Evolutionary conservation across 2,329 filamentous ascomycete species (phyloP).

Genomic region (Penicillium capsulatum): DNA sequence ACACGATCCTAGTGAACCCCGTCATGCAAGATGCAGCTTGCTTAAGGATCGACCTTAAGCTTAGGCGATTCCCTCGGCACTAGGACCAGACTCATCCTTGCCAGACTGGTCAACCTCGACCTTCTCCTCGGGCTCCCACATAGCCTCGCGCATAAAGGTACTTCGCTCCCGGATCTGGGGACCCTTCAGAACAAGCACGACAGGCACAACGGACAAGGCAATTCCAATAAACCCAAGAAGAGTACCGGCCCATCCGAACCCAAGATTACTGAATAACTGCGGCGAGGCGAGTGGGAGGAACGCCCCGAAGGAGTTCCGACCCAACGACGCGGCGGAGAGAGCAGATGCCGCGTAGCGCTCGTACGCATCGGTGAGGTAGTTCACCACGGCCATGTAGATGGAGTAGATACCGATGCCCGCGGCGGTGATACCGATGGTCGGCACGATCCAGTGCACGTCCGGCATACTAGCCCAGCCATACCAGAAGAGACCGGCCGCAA

Average conservation of each 20-base stretch:
- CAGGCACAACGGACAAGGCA: slow-evolving; percentile 37
- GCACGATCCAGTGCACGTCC: slow-evolving; percentile 33
- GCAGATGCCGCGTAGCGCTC: slow-evolving; percentile 46
- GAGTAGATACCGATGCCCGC: slow-evolving; percentile 41
- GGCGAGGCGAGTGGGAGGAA: slow-evolving; percentile 45
- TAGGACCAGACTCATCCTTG: no score
- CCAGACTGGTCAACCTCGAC: no score
- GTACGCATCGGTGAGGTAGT: slow-evolving; percentile 48
- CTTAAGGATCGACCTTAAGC: no score
- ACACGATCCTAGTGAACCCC: no score
- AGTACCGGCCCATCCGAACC: slow-evolving; percentile 42
- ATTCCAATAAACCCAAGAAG: slow-evolving; percentile 43
- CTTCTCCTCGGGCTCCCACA: no score
- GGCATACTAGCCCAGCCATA: slow-evolving; percentile 31
- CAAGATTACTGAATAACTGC: slow-evolving; percentile 38
- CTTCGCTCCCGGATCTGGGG: not conserved
- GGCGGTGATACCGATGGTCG: slow-evolving; percentile 28
- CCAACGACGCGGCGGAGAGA: slow-evolving; percentile 43
- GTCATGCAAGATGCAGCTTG: no score
- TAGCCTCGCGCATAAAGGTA: not conserved
- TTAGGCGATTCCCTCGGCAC: no score
- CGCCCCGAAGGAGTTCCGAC: slow-evolving; percentile 43
- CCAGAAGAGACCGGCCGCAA: slow-evolving; percentile 33
- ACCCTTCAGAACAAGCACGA: slow-evolving; percentile 28
- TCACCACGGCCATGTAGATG: slow-evolving; percentile 47